phyloP scores from a whole-genome alignment of 768 basidiomycete genomes.

The Boletus rubroflammeus region DNA sequence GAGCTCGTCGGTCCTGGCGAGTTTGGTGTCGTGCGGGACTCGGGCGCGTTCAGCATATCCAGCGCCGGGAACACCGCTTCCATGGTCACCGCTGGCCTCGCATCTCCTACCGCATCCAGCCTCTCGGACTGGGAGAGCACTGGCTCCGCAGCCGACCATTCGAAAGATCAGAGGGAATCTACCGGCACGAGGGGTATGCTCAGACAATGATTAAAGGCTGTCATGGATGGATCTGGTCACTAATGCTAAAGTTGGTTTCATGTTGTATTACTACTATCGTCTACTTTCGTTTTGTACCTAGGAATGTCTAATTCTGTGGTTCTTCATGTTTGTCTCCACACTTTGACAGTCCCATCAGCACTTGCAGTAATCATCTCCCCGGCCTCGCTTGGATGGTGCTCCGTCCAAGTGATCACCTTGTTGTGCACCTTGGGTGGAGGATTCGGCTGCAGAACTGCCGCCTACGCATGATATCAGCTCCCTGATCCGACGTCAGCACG shows the following conservation, averaged over 20 bases:
- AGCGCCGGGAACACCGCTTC: constrained; percentile 16
- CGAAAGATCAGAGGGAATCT: constrained; percentile 19
- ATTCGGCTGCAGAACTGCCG: constrained; percentile 61
- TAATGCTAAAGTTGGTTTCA: constrained; percentile 12
- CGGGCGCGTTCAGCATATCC: constrained; percentile 18
- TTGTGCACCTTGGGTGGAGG: constrained; percentile 78
- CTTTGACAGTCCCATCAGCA: constrained; percentile 87
- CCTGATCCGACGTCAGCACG: neutral
- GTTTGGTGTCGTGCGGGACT: constrained; percentile 29
- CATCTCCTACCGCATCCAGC: constrained; percentile 29
- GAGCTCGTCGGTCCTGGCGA: constrained; percentile 46
- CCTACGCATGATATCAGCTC: constrained; percentile 43
- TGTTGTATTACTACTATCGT: constrained; percentile 21
- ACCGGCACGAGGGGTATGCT: constrained; percentile 15
- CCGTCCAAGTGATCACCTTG: constrained; percentile 88
- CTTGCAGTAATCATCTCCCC: constrained; percentile 87
- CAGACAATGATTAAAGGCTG: constrained; percentile 31
- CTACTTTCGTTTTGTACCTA: neutral
- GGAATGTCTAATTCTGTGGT: neutral
- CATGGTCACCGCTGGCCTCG: constrained; percentile 23
- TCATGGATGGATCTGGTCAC: constrained; percentile 25
- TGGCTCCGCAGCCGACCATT: constrained; percentile 20
- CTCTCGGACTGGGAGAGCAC: constrained; percentile 31
- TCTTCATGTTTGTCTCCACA: constrained; percentile 62
- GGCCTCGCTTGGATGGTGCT: constrained; percentile 78